Evolutionary conservation across 2,329 filamentous ascomycete species (phyloP).

Genomic region (Colletotrichum sp.): DNA sequence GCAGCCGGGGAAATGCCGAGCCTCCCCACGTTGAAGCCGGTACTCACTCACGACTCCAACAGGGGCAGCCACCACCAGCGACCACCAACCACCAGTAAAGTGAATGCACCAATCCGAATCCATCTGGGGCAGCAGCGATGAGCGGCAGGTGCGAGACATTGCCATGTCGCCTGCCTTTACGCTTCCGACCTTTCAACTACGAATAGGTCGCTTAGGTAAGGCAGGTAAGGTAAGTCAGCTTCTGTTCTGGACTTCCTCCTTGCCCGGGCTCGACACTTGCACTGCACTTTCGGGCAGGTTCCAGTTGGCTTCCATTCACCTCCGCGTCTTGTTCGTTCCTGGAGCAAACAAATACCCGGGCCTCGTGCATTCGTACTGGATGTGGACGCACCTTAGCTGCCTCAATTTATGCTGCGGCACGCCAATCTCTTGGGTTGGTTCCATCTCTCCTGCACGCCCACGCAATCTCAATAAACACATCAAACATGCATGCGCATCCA

Average conservation of each 20-base stretch:
- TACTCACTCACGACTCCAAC: neutral
- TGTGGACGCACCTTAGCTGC: too few relatives aligned
- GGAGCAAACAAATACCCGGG: neutral
- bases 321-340: neutral
- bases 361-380: neutral
- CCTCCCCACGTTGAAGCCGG: neutral
- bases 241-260: neutral
- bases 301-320: neutral
- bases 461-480: neutral
- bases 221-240: neutral
- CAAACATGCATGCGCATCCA: neutral
- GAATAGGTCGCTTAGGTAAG: neutral
- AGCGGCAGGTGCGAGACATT: neutral
- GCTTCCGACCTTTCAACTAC: neutral
- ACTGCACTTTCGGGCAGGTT: neutral
- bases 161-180: neutral
- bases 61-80: neutral
- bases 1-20: neutral
- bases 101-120: conserved; percentile 2
- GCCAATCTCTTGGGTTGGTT: neutral
- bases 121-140: neutral
- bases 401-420: neutral
- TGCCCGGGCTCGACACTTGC: neutral
- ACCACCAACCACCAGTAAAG: neutral
- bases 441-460: neutral